Percentiles rank a stretch among this genome's conserved stretches.
phyloP scores from a whole-genome alignment of 331 rosid species.

The Phaseolus coccineus region DNA sequence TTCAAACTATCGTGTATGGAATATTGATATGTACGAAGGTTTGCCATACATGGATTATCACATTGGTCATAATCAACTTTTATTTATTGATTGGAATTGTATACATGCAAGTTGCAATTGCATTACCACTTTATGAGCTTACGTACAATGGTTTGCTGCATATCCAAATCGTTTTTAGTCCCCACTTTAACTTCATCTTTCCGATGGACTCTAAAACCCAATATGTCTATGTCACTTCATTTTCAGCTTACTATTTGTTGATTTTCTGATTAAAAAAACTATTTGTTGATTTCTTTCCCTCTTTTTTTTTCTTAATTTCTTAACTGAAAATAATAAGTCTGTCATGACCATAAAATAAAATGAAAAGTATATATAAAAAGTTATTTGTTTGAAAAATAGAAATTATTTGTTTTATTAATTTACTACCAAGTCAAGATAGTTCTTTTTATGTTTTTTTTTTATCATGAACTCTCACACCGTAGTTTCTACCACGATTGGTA shows the following conservation, averaged over 20 bases:
- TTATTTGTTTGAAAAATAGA: too few relatives aligned
- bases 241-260: background rate
- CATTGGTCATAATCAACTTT: constrained; percentile 17
- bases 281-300: background rate
- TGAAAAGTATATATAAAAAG: too few relatives aligned
- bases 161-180: background rate
- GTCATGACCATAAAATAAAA: background rate
- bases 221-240: background rate
- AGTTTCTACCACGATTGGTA: too few relatives aligned
- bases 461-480: too few relatives aligned
- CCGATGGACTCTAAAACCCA: background rate
- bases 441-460: too few relatives aligned
- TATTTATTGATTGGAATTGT: background rate
- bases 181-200: background rate
- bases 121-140: constrained; percentile 15
- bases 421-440: too few relatives aligned
- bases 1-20: background rate
- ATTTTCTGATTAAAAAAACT: background rate
- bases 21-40: background rate
- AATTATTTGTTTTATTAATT: too few relatives aligned
- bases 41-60: background rate
- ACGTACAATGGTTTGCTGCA: background rate
- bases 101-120: background rate
- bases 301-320: background rate
- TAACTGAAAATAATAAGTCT: background rate